Evolutionary conservation across 306 rosid genomes (phyloP), one percentile per base, ranked within the genome.

Genomic region (Rosa lucieae): DNA sequence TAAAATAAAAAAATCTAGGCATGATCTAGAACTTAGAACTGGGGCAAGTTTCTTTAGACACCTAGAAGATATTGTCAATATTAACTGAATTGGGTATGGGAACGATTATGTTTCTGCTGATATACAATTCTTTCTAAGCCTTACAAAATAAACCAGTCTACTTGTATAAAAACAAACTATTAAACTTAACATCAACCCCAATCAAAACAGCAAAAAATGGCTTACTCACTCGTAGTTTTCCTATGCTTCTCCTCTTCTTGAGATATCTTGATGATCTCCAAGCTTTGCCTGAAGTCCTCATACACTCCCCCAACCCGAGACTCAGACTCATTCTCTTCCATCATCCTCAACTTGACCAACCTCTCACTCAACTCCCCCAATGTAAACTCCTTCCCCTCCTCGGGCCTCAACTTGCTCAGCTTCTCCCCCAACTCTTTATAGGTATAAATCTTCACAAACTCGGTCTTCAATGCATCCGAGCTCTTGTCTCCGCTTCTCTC

Each of bases 321-420:
- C n/a, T 23, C 42, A 2, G 68, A 6, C 75, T 86, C 88, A 49
- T 26, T 69, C 86, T 83, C 84, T 58, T 92, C 97, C 75, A 83
- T 67, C 58, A 85, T 84, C 83, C 89, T 89, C 76, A 94, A 56
- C 83, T 81, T 86, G 69, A 4, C 56, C 90, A 94, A 78, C 88
- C 97, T 91, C 77, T 86, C 89, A 77, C 67, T 88, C 90, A 94
- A 83, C 76, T 94, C 97, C 40, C 14, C 67, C 70, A 94, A 58
- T 1, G 97, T 88, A 84, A 94, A 92, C 91, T 79, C 85, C 75
- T 80, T 86, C 5, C n/a, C n/a, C n/a, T n/a, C n/a, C n/a, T n/a
- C n/a, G n/a, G n/a, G n/a, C n/a, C n/a, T n/a, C n/a, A n/a, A n/a
- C n/a, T n/a, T n/a, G n/a, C n/a, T n/a, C n/a, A n/a, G n/a, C n/a